These are phyloP conservation scores for Crithidia sp. DNA, from an alignment of 208 protist genomes.

Conservation along the genomic window DNA sequence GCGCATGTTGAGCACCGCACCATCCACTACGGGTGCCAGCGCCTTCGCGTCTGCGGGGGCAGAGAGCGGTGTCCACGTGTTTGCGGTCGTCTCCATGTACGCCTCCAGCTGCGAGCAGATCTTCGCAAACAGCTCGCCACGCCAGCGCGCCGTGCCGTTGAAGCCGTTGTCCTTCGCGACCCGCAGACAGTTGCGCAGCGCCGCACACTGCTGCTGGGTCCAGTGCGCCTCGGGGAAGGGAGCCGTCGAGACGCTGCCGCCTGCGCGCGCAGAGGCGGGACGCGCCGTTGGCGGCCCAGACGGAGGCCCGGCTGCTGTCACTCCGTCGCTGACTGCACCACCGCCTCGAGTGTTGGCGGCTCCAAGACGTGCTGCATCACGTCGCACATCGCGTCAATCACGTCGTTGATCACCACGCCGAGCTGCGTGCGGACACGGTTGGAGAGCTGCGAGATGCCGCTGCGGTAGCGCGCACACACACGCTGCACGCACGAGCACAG, in stretches of 20 bases:
- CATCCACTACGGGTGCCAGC: neutral
- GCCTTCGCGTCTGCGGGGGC: neutral
- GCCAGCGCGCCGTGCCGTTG: constrained; percentile 43
- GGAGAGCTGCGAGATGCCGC: constrained; percentile 31
- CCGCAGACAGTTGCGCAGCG: constrained; percentile 19
- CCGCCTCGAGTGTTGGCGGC: neutral
- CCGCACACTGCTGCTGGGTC: constrained; percentile 2
- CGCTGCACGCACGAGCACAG: constrained; percentile 39
- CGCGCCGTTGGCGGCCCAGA: neutral
- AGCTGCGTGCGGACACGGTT: constrained; percentile 41
- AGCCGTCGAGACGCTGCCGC: neutral
- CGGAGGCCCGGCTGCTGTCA: neutral
- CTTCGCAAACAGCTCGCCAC: constrained; percentile 29
- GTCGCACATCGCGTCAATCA: constrained; percentile 48
- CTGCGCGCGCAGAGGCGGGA: neutral
- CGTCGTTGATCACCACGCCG: constrained; percentile 34
- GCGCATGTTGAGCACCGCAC: neutral
- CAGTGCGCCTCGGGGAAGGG: constrained; percentile 14
- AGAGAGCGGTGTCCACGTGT: neutral
- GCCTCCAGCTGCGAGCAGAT: constrained; percentile 17
- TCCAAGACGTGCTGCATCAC: constrained; percentile 27
- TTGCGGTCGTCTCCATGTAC: neutral
- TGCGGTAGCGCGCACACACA: constrained; percentile 32
- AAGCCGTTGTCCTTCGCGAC: constrained; percentile 37
- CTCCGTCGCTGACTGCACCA: neutral